These are phyloP conservation scores for Lactuca saligna DNA, from an alignment of 129 eudicot species.

Conservation along the genomic window DNA sequence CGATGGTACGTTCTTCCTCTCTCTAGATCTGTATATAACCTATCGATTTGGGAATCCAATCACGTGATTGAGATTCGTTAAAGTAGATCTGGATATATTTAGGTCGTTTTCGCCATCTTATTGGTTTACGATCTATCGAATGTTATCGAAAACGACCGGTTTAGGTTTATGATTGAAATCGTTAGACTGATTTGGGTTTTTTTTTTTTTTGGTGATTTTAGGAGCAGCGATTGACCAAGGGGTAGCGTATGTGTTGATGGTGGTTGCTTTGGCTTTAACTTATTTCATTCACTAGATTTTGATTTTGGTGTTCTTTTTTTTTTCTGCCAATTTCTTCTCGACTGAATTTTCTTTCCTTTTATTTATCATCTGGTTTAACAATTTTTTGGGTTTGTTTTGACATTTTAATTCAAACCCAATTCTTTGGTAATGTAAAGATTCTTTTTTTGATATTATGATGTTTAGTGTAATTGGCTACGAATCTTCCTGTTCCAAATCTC, in stretches of 20 bases:
- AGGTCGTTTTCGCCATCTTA: background rate
- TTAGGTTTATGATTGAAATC: background rate
- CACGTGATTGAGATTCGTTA: background rate
- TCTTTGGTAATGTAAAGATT: constrained; percentile 33
- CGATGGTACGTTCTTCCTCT: constrained; percentile 43
- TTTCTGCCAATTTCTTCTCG: constrained; percentile 18
- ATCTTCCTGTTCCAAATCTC: background rate
- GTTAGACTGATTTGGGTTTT: background rate
- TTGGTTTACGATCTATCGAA: background rate
- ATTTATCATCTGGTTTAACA: constrained; percentile 5
- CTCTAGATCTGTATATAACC: constrained; percentile 20
- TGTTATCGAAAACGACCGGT: background rate
- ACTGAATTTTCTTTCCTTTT: constrained; percentile 1
- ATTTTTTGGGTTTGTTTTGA: constrained; percentile 32
- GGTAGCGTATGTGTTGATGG: constrained; percentile 74
- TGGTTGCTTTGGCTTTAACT: constrained; percentile 82
- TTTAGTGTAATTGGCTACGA: constrained; percentile 14
- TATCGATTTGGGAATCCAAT: background rate
- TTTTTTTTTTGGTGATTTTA: constrained; percentile 21
- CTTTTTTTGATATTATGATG: constrained; percentile 4
- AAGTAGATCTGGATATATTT: constrained; percentile 15
- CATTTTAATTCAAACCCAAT: constrained; percentile 23
- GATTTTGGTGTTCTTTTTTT: background rate
- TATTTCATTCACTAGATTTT: constrained; percentile 62
- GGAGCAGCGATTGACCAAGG: constrained; percentile 78